These are phyloP conservation scores for Adansonia rubrostipa DNA, from an alignment of 441 rosid species.

Conservation along the genomic window DNA sequence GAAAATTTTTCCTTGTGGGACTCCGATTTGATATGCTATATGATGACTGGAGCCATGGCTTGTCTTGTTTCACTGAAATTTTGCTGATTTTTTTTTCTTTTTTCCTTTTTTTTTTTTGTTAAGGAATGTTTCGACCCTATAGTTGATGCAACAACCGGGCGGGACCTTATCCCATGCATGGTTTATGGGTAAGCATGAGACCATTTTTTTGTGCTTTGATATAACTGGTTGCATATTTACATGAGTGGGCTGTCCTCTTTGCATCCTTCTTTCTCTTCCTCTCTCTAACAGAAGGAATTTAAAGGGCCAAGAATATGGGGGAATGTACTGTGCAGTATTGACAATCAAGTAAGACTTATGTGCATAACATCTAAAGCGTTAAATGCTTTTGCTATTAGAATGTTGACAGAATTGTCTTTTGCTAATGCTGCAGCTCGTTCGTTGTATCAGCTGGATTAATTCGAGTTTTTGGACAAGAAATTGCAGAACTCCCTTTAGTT, in stretches of 20 bases:
- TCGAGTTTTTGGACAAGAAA: conserved; percentile 50
- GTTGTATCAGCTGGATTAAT: conserved; percentile 56
- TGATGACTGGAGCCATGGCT: background rate
- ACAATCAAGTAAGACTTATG: conserved; percentile 46
- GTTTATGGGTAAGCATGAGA: conserved; percentile 53
- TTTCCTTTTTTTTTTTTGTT: background rate
- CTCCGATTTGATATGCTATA: background rate
- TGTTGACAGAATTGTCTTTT: conserved; percentile 23
- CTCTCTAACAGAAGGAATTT: conserved; percentile 44
- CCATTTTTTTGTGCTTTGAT: background rate
- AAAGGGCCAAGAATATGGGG: conserved; percentile 55
- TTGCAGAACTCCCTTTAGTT: conserved; percentile 59
- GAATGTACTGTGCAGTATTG: conserved; percentile 56
- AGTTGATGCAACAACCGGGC: conserved; percentile 49
- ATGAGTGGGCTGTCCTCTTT: background rate
- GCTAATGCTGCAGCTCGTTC: conserved; percentile 42
- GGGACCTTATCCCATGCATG: conserved; percentile 61
- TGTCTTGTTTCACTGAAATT: conserved; percentile 3
- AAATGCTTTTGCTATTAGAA: background rate
- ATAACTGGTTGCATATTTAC: background rate
- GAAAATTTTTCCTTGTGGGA: background rate
- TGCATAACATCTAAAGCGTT: background rate
- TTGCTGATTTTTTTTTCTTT: background rate
- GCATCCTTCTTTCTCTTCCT: background rate
- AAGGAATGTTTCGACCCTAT: conserved; percentile 62